Evolutionary conservation across 148 eudicot species (phyloP), one percentile per base, ranked within the genome.

Genomic region (Oxyria digyna): DNA sequence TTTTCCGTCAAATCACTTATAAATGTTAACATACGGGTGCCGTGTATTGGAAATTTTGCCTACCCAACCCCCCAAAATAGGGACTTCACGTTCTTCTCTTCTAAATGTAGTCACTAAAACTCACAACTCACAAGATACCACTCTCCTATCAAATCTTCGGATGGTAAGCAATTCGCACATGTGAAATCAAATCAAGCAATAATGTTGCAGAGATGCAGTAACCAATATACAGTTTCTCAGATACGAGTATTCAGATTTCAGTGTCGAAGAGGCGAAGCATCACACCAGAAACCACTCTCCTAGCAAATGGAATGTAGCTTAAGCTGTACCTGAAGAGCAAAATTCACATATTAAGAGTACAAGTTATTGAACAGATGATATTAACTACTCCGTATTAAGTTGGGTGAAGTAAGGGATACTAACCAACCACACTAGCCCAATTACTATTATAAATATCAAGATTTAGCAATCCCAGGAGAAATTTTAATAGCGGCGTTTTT

Each of bases 241-340:
- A 14, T 10, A 7, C 15, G 12, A 46, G 46, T 32, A 6, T 7
- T 78, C 85, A 88, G 13, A 88, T 74, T 70, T 91, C 95, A 32
- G 97, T 91, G 81, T 88, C 96, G 45, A 86, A 91, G 32, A 91
- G 78, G 70, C 94, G 94, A 52, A 91, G 69, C 71, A 78, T 86
- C 73, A 88, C 5, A 69, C 87, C 69, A 27, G 97, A 88, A 73
- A 88, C 89, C 66, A 82, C 38, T 54, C 90, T 75, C 62, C 89
- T 85, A 68, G 97, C 94, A 41, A 87, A 91, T 40, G 97, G 97
- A 49, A 91, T 91, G 74, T 91, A 91, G 74, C 97, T 91, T 63
- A 91, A 76, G 76, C 97, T 88, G 81, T 91, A 91, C 97, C 97
- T 91, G 95, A 42, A 69, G 81, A 31, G 15, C 62, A 54, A 54